phyloP scores from a whole-genome alignment of 2,329 filamentous ascomycete species.

The Fusarium pseudonygamai region DNA sequence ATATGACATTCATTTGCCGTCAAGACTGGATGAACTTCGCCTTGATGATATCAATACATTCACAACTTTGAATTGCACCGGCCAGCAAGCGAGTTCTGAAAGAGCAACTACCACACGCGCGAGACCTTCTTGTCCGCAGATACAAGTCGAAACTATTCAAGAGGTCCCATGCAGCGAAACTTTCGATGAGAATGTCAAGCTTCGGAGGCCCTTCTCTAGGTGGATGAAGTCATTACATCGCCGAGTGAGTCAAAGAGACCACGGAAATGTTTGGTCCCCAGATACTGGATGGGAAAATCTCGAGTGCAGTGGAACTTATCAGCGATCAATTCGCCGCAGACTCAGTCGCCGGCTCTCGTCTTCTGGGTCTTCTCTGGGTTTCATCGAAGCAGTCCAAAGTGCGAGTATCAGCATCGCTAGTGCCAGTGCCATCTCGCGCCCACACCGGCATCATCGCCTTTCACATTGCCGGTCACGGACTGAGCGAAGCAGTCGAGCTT shows the following conservation, averaged over 20 bases:
- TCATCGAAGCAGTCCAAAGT: constrained; percentile 83
- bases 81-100: constrained; percentile 1
- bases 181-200: constrained; percentile 17
- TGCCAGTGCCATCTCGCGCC: constrained; percentile 72
- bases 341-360: constrained; percentile 65
- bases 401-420: constrained; percentile 81
- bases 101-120: not conserved
- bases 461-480: constrained; percentile 66
- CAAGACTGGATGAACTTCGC: constrained; percentile 33
- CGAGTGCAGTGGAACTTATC: not conserved
- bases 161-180: constrained; percentile 12
- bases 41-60: constrained; percentile 47
- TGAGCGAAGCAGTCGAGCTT: constrained; percentile 70
- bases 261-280: constrained; percentile 29
- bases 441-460: constrained; percentile 60
- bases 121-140: constrained; percentile 30
- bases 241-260: constrained; percentile 57
- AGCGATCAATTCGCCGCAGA: constrained; percentile 15
- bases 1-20: constrained; percentile 48
- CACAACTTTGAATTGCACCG: constrained; percentile 53
- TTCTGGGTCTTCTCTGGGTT: constrained; percentile 79
- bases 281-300: constrained; percentile 14
- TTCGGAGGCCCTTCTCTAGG: constrained; percentile 68
- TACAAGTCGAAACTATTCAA: constrained; percentile 40
- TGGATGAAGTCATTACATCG: constrained; percentile 78